Percentiles rank a stretch among this genome's conserved stretches.
Evolutionary conservation across 129 eudicot genomes (phyloP).

Genomic region (Centella asiatica): DNA sequence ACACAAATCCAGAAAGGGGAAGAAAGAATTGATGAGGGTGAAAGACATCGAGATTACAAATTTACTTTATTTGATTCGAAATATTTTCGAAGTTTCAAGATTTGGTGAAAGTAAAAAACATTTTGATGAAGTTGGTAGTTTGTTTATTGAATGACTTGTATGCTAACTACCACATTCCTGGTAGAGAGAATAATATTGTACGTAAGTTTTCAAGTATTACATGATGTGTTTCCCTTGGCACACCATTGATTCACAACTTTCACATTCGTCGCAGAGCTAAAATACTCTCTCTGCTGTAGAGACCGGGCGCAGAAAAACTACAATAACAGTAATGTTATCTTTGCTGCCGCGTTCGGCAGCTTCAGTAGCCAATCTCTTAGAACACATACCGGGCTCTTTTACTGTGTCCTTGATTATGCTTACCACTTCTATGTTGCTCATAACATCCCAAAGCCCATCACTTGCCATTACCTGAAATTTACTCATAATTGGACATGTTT

Average conservation of each 20-base stretch:
- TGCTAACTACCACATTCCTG: too few species aligned
- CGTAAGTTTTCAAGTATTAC: background rate
- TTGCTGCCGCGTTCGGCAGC: slow-evolving; percentile 92
- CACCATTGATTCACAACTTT: too few species aligned
- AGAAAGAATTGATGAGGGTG: too few species aligned
- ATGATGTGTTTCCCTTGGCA: background rate
- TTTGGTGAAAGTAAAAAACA: too few species aligned
- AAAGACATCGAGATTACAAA: too few species aligned
- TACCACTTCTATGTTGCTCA: slow-evolving; percentile 54
- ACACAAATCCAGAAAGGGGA: too few species aligned
- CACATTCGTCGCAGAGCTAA: slow-evolving; percentile 7
- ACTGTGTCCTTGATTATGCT: slow-evolving; percentile 75
- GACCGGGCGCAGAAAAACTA: slow-evolving; percentile 72
- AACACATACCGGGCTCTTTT: slow-evolving; percentile 90
- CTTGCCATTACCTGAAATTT: slow-evolving; percentile 80
- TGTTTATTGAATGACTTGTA: too few species aligned
- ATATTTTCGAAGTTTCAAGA: too few species aligned
- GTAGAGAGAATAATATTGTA: too few species aligned
- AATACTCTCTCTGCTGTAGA: slow-evolving; percentile 94
- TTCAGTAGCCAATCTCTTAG: slow-evolving; percentile 90
- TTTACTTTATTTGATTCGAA: too few species aligned
- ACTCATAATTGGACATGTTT: background rate
- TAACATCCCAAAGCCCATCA: slow-evolving; percentile 92
- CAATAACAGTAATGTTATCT: slow-evolving; percentile 86
- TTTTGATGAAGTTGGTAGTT: too few species aligned